Evolutionary conservation across 768 basidiomycete genomes (phyloP).

Genomic region (Auriscalpium microsporum): DNA sequence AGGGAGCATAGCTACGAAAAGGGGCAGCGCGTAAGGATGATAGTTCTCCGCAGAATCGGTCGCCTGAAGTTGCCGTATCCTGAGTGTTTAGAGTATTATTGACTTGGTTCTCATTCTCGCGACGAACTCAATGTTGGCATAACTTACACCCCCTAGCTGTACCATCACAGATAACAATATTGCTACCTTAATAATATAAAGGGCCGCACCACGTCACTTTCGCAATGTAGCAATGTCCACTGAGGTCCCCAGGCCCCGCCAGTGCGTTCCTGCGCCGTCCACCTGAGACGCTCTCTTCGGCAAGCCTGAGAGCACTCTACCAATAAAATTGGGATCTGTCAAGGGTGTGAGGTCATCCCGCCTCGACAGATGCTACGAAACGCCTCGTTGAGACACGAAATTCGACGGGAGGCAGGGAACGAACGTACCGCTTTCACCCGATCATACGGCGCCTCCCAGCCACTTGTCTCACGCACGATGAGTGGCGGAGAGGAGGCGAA

Average conservation of each 20-base stretch:
- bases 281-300: constrained; percentile 48
- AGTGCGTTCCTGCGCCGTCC: constrained; percentile 65
- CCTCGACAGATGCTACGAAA: constrained; percentile 52
- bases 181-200: too few species aligned
- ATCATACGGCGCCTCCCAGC: constrained; percentile 88
- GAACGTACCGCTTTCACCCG: constrained; percentile 61
- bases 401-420: too few species aligned
- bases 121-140: too few species aligned
- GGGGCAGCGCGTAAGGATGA: too few species aligned
- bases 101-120: too few species aligned
- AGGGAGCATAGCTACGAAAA: too few species aligned
- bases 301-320: constrained; percentile 58
- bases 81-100: too few species aligned
- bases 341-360: constrained; percentile 81
- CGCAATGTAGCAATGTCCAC: constrained; percentile 43
- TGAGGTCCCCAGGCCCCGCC: constrained; percentile 72
- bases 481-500: constrained; percentile 53
- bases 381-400: too few species aligned
- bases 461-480: constrained; percentile 73
- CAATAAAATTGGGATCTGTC: constrained; percentile 80
- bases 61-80: too few species aligned
- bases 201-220: background rate
- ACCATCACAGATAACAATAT: too few species aligned
- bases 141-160: too few species aligned
- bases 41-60: too few species aligned